phyloP scores from a whole-genome alignment of 257 asterid genomes.

The Nicotiana tomentosiformis region DNA sequence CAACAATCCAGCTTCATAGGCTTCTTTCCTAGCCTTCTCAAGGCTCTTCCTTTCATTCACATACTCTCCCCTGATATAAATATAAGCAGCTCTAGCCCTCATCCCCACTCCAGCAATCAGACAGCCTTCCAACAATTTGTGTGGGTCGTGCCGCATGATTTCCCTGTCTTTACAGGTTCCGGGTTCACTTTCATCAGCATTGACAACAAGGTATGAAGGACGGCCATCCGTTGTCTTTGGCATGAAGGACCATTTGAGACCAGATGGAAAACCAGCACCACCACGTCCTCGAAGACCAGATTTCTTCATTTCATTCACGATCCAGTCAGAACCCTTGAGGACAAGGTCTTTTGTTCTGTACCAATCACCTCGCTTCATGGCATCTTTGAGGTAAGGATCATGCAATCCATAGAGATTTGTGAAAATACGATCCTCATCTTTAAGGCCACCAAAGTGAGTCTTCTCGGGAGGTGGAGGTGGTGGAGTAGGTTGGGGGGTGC shows the following conservation, averaged over 20 bases:
- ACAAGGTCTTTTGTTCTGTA: constrained; percentile 91
- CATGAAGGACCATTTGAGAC: constrained; percentile 99
- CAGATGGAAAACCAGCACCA: constrained; percentile 99
- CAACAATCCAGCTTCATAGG: constrained; percentile 79
- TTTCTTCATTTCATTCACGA: constrained; percentile 89
- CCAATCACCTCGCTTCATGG: constrained; percentile 99
- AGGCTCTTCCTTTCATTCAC: constrained; percentile 86
- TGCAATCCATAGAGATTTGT: constrained; percentile 86
- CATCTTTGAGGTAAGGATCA: constrained; percentile 94
- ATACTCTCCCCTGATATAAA: constrained; percentile 94
- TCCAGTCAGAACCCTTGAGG: constrained; percentile 91
- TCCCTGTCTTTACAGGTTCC: constrained; percentile 98
- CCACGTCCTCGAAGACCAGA: constrained; percentile 99
- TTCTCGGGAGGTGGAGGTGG: constrained; percentile 98
- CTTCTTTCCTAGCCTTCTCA: constrained; percentile 87
- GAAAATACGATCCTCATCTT: constrained; percentile 97
- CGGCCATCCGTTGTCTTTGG: constrained; percentile 96
- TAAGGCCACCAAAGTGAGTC: constrained; percentile 93
- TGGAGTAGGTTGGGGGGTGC: constrained; percentile 73
- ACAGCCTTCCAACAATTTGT: constrained; percentile 94
- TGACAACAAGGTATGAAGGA: constrained; percentile 95
- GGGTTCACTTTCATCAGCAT: constrained; percentile 99
- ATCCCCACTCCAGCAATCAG: constrained; percentile 97
- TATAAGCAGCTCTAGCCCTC: constrained; percentile 96
- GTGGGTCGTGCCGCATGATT: constrained; percentile 99